A percentile compares a stretch with the other conserved stretches of the same genome.
These are phyloP conservation scores for Xylaria sp. DNA, from an alignment of 2,329 filamentous ascomycete species.

Conservation along the genomic window DNA sequence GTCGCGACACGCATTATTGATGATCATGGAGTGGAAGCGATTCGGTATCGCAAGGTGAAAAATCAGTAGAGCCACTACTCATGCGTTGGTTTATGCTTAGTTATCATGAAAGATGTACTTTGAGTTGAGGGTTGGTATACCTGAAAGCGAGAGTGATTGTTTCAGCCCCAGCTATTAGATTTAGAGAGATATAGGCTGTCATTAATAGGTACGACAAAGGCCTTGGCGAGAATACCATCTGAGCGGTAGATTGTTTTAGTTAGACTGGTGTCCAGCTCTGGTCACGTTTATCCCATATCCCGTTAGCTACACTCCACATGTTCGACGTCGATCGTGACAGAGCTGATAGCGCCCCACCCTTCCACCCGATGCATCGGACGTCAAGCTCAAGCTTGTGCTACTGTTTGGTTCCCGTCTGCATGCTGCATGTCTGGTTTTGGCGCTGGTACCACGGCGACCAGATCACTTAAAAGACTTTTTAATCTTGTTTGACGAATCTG, in stretches of 20 bases:
- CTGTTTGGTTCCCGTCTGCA: background rate
- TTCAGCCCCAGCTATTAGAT: background rate
- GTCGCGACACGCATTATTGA: conserved; percentile 51
- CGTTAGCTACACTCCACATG: background rate
- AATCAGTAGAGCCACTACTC: conserved; percentile 26
- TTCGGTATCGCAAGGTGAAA: conserved; percentile 40
- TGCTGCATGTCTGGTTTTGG: background rate
- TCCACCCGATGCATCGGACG: background rate
- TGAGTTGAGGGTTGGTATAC: background rate
- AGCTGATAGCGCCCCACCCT: background rate
- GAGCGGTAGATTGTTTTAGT: background rate
- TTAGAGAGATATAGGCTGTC: background rate
- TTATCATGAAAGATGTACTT: background rate
- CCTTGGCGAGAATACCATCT: background rate
- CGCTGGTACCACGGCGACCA: background rate
- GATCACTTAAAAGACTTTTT: background rate
- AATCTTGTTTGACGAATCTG: background rate
- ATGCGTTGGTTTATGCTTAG: background rate
- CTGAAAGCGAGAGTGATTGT: background rate
- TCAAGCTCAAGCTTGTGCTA: background rate
- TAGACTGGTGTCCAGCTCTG: too few relatives aligned
- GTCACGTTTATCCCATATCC: background rate
- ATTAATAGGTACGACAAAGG: background rate
- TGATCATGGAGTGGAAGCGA: conserved; percentile 42
- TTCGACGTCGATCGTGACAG: background rate